Conservation (phyloP, 805 yeast genomes). For the Barnettozyma wickerhamii region DNA sequence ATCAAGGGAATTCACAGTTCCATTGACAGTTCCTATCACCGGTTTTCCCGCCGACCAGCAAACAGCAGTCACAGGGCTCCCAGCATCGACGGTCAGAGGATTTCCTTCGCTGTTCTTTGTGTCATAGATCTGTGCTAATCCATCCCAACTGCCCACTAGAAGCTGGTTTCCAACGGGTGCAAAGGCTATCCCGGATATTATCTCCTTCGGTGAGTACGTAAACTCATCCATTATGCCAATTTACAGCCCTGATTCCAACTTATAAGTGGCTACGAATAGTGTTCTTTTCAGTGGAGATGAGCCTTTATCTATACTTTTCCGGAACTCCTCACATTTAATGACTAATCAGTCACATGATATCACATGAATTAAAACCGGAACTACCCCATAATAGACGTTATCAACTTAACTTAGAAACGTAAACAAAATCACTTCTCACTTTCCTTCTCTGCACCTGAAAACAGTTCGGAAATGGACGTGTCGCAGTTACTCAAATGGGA, state of each 20-base stretch:
- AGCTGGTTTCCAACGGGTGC: conserved; percentile 35
- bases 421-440: background rate
- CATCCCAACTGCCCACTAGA: conserved; percentile 57
- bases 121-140: conserved; percentile 41
- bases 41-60: conserved; percentile 27
- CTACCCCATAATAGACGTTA: too few species aligned
- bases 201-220: conserved; percentile 31
- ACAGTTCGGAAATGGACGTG: conserved; percentile 24
- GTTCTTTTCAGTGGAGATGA: too few species aligned
- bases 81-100: conserved; percentile 20
- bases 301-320: too few species aligned
- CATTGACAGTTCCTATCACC: conserved; percentile 49
- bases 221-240: conserved; percentile 13
- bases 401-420: too few species aligned
- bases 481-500: conserved; percentile 29
- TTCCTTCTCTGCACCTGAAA: background rate
- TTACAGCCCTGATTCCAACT: too few species aligned
- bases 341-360: background rate
- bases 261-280: too few species aligned
- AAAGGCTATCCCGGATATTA: conserved; percentile 40
- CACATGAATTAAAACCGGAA: background rate
- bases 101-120: conserved; percentile 24
- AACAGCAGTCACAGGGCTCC: conserved; percentile 17
- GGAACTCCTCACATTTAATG: background rate
- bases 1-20: conserved; percentile 49